These are phyloP conservation scores for Penicillium pulvis DNA, from an alignment of 495 filamentous ascomycete genomes.

Conservation along the genomic window DNA sequence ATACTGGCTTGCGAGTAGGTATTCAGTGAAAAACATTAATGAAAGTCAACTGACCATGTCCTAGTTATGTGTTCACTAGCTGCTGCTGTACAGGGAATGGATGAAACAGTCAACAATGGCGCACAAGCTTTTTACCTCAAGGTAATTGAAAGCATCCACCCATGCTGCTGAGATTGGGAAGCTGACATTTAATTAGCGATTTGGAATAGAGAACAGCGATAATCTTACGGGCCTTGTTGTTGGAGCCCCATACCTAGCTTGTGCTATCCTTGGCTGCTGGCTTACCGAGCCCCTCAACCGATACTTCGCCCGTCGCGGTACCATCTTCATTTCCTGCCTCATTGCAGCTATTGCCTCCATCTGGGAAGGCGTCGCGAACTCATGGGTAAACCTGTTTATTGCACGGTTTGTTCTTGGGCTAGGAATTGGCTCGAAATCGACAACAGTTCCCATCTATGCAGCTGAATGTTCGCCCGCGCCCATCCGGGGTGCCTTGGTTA, in stretches of 20 bases:
- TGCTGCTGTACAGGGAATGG: slow-evolving; percentile 64
- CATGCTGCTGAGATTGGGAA: background rate
- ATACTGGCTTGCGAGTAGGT: slow-evolving; percentile 57
- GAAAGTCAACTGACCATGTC: background rate
- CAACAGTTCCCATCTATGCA: slow-evolving; percentile 59
- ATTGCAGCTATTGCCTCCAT: slow-evolving; percentile 52
- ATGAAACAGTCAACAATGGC: slow-evolving; percentile 80
- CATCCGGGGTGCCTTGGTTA: slow-evolving; percentile 62
- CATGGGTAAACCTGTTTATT: slow-evolving; percentile 55
- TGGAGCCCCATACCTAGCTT: slow-evolving; percentile 48
- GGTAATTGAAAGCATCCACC: slow-evolving; percentile 14
- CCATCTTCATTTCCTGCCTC: slow-evolving; percentile 56
- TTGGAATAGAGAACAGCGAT: slow-evolving; percentile 32
- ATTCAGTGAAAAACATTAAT: background rate
- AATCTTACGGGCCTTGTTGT: slow-evolving; percentile 49
- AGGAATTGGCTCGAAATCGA: slow-evolving; percentile 62
- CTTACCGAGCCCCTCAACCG: slow-evolving; percentile 59
- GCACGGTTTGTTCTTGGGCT: slow-evolving; percentile 63
- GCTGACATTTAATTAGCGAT: slow-evolving; percentile 28
- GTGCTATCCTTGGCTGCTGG: slow-evolving; percentile 51
- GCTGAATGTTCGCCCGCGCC: slow-evolving; percentile 59
- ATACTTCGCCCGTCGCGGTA: slow-evolving; percentile 57
- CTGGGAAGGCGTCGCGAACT: slow-evolving; percentile 50
- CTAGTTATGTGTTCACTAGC: slow-evolving; percentile 47
- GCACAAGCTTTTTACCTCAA: slow-evolving; percentile 68